A percentile compares a stretch with the other conserved stretches of the same genome.
phyloP scores from a whole-genome alignment of 1,284 basidiomycete genomes.

The Rhizopogon hawkerae region DNA sequence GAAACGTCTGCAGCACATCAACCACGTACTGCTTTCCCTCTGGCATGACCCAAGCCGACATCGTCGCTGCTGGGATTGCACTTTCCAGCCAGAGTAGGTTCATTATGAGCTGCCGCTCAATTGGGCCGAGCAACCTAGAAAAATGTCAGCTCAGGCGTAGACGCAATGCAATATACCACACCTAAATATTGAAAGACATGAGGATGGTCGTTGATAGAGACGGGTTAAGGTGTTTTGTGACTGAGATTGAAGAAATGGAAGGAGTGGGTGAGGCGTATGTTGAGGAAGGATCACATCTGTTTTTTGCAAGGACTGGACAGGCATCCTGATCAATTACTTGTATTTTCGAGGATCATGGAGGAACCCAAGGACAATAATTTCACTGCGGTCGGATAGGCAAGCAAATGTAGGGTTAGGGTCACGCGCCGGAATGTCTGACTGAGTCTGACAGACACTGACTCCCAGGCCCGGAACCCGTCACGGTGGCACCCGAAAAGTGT shows the following conservation, averaged over 20 bases:
- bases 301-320: neutral
- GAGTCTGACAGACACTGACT: no score
- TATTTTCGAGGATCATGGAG: neutral
- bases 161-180: conserved; percentile 1
- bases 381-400: no score
- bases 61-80: conserved; percentile 58
- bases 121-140: conserved; percentile 69
- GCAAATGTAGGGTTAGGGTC: neutral
- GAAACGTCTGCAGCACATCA: conserved; percentile 7
- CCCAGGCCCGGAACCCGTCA: no score
- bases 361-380: neutral
- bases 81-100: conserved; percentile 88
- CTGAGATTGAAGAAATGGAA: conserved; percentile 81
- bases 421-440: no score
- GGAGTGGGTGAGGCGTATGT: conserved; percentile 47
- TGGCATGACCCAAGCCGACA: conserved; percentile 78
- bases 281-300: conserved; percentile 6
- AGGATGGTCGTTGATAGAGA: conserved; percentile 84
- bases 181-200: conserved; percentile 93
- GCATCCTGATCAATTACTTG: neutral
- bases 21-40: conserved; percentile 59
- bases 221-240: conserved; percentile 77
- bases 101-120: conserved; percentile 88
- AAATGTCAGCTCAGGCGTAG: conserved; percentile 11
- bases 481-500: no score